A percentile compares a stretch with the other conserved stretches of the same genome.
These are phyloP conservation scores for Epichloe coenophiala DNA, from an alignment of 2,329 filamentous ascomycete species.

Conservation along the genomic window DNA sequence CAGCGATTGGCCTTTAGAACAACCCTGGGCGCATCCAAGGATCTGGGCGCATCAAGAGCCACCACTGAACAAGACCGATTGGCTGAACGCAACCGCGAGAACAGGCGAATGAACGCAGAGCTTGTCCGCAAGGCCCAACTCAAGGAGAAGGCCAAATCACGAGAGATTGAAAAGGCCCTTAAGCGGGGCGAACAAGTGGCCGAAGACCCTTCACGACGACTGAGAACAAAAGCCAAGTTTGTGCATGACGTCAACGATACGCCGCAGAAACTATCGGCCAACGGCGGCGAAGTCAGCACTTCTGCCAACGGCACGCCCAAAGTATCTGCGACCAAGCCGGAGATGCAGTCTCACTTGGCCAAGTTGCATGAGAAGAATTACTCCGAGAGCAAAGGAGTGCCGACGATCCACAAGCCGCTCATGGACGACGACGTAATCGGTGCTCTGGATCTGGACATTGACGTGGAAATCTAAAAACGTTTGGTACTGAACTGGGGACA, in stretches of 20 bases:
- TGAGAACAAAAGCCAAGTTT: slow-evolving; percentile 55
- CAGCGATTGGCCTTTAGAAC: slow-evolving; percentile 65
- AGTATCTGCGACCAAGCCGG: slow-evolving; percentile 26
- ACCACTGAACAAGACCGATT: slow-evolving; percentile 67
- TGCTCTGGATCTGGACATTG: slow-evolving; percentile 77
- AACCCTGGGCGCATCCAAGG: slow-evolving; percentile 41
- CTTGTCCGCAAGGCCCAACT: slow-evolving; percentile 83
- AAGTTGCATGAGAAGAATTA: slow-evolving; percentile 40
- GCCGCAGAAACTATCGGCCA: slow-evolving; percentile 30
- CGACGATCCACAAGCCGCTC: slow-evolving; percentile 62
- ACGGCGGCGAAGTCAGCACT: slow-evolving; percentile 35
- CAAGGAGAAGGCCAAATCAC: slow-evolving; percentile 56
- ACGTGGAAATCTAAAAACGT: slow-evolving; percentile 60
- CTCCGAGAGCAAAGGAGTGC: slow-evolving; percentile 44
- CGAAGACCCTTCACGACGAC: slow-evolving; percentile 46
- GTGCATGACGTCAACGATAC: slow-evolving; percentile 48
- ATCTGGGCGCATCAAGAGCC: slow-evolving; percentile 31
- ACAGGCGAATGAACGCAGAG: slow-evolving; percentile 74
- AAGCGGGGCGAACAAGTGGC: slow-evolving; percentile 49
- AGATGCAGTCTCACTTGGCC: slow-evolving; percentile 36
- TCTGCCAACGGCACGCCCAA: slow-evolving; percentile 41
- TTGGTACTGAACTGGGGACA: no score
- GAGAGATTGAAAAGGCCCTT: slow-evolving; percentile 45
- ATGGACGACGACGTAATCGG: slow-evolving; percentile 91
- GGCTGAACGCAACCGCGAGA: slow-evolving; percentile 69